phyloP scores from a whole-genome alignment of 805 yeast species.

The Deakozyma indianensis region DNA sequence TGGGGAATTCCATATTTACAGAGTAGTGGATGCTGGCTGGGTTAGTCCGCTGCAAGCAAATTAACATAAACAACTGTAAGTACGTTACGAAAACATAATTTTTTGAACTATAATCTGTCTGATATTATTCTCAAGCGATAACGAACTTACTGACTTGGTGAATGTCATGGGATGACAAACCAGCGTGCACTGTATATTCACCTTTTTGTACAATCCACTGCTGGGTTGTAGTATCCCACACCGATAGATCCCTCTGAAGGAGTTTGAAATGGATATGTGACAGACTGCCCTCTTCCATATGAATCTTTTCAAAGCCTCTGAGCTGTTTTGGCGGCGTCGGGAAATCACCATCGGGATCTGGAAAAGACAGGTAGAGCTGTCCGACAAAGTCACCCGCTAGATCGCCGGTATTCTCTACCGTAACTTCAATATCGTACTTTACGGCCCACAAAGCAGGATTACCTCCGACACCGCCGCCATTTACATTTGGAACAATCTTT shows the following conservation, averaged over 20 bases:
- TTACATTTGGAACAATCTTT: conserved; percentile 6
- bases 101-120: too few species aligned
- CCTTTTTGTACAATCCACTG: conserved; percentile 49
- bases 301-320: conserved; percentile 44
- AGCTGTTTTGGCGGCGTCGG: conserved; percentile 36
- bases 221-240: conserved; percentile 41
- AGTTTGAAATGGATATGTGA: conserved; percentile 29
- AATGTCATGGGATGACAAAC: conserved; percentile 13
- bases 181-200: conserved; percentile 35
- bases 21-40: conserved; percentile 22
- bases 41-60: conserved; percentile 12
- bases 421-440: conserved; percentile 31
- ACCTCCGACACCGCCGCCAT: conserved; percentile 43
- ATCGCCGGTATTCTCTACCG: conserved; percentile 34
- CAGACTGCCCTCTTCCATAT: conserved; percentile 28
- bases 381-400: conserved; percentile 34
- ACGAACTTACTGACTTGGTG: conserved; percentile 2
- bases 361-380: conserved; percentile 37
- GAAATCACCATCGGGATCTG: conserved; percentile 12
- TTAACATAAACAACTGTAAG: background rate
- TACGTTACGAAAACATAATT: too few species aligned
- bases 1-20: conserved; percentile 18
- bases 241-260: conserved; percentile 37
- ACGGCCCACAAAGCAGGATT: conserved; percentile 46
- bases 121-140: background rate